phyloP scores from a whole-genome alignment of 2,329 filamentous ascomycete species.

The Fusarium begoniae region DNA sequence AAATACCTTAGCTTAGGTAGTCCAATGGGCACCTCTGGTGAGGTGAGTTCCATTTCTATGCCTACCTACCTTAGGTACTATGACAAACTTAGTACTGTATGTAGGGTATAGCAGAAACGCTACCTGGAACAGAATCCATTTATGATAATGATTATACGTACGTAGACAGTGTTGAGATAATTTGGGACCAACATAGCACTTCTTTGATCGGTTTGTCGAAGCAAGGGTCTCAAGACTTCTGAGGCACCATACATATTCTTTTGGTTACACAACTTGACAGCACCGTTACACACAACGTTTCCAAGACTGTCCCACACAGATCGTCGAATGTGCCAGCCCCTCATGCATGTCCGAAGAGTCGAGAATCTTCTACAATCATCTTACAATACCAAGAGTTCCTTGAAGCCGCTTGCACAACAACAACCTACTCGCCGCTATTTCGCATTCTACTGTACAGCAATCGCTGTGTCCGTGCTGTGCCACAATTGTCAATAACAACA shows the following conservation, averaged over 20 bases:
- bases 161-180: not conserved
- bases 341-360: slow-evolving; percentile 11
- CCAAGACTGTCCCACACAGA: slow-evolving; percentile 6
- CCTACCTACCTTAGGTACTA: not conserved
- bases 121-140: not conserved
- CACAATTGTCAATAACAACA: slow-evolving; percentile 15
- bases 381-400: not conserved
- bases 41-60: not conserved
- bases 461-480: slow-evolving; percentile 1
- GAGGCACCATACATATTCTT: not conserved
- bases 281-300: slow-evolving; percentile 3
- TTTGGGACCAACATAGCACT: not conserved
- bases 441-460: not conserved
- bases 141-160: not conserved
- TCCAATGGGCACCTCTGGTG: not conserved
- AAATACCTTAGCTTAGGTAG: not conserved
- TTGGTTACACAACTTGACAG: not conserved
- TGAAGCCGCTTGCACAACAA: not conserved
- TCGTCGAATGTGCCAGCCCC: slow-evolving; percentile 7
- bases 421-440: not conserved
- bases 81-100: not conserved
- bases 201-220: not conserved
- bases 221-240: not conserved
- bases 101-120: not conserved
- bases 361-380: slow-evolving; percentile 25